Percentiles rank a stretch among this genome's conserved stretches.
These are phyloP conservation scores for Halophytophthora polymorphica DNA, from an alignment of 352 stramenopile genomes.

Conservation along the genomic window DNA sequence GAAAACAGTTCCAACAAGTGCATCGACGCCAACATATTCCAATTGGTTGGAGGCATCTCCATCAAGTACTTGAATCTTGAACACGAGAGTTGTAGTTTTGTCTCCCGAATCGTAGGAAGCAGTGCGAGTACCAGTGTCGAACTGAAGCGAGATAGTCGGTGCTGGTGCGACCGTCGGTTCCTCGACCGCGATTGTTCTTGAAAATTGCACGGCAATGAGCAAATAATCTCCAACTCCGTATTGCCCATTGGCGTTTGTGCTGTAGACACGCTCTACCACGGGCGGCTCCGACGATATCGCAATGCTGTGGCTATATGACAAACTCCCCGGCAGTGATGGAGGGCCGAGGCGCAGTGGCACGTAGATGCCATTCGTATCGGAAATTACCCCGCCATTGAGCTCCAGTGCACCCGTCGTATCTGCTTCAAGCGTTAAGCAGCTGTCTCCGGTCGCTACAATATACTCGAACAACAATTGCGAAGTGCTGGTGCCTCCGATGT, in stretches of 20 bases:
- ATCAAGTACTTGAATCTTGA: conserved; percentile 30
- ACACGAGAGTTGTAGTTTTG: conserved; percentile 31
- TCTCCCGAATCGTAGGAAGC: conserved; percentile 47
- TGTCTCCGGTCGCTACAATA: conserved; percentile 44
- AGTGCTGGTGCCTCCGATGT: conserved; percentile 49
- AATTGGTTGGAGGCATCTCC: conserved; percentile 32
- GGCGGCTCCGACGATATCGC: conserved; percentile 42
- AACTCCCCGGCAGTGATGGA: conserved; percentile 25
- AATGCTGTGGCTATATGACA: conserved; percentile 46
- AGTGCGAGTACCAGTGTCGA: conserved; percentile 20
- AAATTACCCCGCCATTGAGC: conserved; percentile 53
- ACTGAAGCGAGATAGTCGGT: conserved; percentile 35
- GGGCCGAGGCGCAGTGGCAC: conserved; percentile 45
- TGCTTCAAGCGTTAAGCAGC: conserved; percentile 39
- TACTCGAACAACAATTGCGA: conserved; percentile 52
- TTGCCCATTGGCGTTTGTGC: conserved; percentile 20
- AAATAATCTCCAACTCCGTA: conserved; percentile 55
- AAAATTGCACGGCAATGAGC: conserved; percentile 46
- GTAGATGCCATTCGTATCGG: conserved; percentile 34
- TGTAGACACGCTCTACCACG: conserved; percentile 35
- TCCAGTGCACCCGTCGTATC: conserved; percentile 41
- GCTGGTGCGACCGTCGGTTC: conserved; percentile 6
- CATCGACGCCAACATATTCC: conserved; percentile 33
- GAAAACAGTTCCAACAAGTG: conserved; percentile 39
- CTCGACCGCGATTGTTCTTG: conserved; percentile 25